Conservation (phyloP, 306 rosid species). For the Medicago ruthenica region DNA sequence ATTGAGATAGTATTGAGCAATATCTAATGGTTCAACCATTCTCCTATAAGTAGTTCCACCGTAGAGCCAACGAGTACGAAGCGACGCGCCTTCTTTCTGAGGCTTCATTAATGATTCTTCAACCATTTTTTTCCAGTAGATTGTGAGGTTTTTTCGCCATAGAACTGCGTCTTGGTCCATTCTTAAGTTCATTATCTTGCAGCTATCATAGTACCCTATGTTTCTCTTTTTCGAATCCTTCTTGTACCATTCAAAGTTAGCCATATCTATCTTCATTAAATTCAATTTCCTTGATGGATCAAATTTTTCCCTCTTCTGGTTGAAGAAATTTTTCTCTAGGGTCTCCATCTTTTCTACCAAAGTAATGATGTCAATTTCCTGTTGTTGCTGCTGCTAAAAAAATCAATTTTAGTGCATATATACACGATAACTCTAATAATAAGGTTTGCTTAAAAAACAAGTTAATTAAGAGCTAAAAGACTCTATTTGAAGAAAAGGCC, state of each 20-base stretch:
- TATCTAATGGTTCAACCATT: conserved; percentile 72
- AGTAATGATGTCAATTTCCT: neutral
- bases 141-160: conserved; percentile 44
- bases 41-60: conserved; percentile 60
- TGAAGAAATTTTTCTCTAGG: conserved; percentile 4
- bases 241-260: conserved; percentile 74
- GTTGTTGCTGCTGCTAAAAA: conserved; percentile 35
- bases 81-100: conserved; percentile 42
- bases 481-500: neutral
- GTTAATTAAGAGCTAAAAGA: neutral
- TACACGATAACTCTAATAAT: neutral
- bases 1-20: conserved; percentile 54
- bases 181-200: conserved; percentile 2
- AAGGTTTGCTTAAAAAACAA: neutral
- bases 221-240: conserved; percentile 5
- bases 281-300: conserved; percentile 48
- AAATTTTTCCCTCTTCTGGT: conserved; percentile 1
- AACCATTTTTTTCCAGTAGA: conserved; percentile 62
- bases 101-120: conserved; percentile 57
- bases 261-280: conserved; percentile 51
- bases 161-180: conserved; percentile 23
- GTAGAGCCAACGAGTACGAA: conserved; percentile 51
- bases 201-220: conserved; percentile 67
- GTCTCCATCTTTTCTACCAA: conserved; percentile 17
- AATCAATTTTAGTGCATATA: neutral